A percentile compares a stretch with the other conserved stretches of the same genome.
phyloP scores from a whole-genome alignment of 306 rosid genomes.

The apple (Malus domestica) region ASM211411v1 NC_041794.1:33437001-33437500 shows the following conservation, averaged over 20 bases:
- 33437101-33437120: not conserved
- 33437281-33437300: slow-evolving; percentile 17
- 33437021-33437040: too few species aligned
- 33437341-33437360: slow-evolving; percentile 4
- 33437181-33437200: not conserved
- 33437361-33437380: not conserved
- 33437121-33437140: not conserved
- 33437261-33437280: not conserved
- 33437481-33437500: not conserved
- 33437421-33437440: not conserved
- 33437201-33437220: not conserved
- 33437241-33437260: slow-evolving; percentile 23
- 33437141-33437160: not conserved
- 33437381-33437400: not conserved
- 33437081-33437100: not conserved
- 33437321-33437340: slow-evolving; percentile 9
- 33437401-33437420: slow-evolving; percentile 15
- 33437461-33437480: not conserved
- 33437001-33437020: too few species aligned
- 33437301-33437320: not conserved
- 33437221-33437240: slow-evolving; percentile 2
- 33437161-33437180: not conserved
- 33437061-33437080: too few species aligned
- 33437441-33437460: not conserved
- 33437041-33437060: too few species aligned